Conservation (phyloP, 805 yeast species). For the Kuraishia floccosa region DNA sequence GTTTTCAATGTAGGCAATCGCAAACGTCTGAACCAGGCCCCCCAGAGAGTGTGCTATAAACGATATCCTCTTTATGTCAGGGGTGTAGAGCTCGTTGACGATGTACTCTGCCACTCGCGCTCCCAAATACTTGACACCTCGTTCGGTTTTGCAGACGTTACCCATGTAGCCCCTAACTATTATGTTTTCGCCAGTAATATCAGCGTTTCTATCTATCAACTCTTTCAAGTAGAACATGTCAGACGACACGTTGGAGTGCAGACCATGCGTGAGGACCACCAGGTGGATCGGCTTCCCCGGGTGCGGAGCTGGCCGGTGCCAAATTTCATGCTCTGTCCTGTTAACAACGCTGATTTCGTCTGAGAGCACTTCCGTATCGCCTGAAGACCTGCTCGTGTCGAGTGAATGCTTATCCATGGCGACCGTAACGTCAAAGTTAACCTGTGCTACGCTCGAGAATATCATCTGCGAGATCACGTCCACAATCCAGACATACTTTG, state of each 20-base stretch:
- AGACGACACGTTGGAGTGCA: conserved; percentile 81
- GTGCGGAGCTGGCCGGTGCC: conserved; percentile 54
- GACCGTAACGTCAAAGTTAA: conserved; percentile 53
- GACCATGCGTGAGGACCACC: conserved; percentile 82
- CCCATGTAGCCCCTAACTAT: conserved; percentile 76
- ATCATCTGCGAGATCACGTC: conserved; percentile 77
- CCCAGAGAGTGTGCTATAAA: conserved; percentile 92
- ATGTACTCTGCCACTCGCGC: conserved; percentile 68
- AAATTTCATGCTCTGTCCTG: conserved; percentile 54
- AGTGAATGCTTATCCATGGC: conserved; percentile 29
- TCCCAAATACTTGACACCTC: conserved; percentile 81
- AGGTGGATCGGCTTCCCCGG: conserved; percentile 59
- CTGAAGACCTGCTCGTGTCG: conserved; percentile 11
- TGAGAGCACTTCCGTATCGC: conserved; percentile 11
- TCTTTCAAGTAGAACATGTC: conserved; percentile 88
- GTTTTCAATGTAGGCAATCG: conserved; percentile 65
- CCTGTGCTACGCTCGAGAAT: conserved; percentile 56
- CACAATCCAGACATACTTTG: conserved; percentile 59
- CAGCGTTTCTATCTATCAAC: conserved; percentile 41
- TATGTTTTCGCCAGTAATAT: conserved; percentile 44
- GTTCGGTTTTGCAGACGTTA: conserved; percentile 80
- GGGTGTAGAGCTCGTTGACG: conserved; percentile 38
- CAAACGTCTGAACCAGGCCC: conserved; percentile 85
- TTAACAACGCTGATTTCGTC: conserved; percentile 33
- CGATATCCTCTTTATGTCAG: conserved; percentile 53